Base-by-base conservation (phyloP, 2,329 filamentous ascomycete genomes). In the Hypocrella siamensis region DNA sequence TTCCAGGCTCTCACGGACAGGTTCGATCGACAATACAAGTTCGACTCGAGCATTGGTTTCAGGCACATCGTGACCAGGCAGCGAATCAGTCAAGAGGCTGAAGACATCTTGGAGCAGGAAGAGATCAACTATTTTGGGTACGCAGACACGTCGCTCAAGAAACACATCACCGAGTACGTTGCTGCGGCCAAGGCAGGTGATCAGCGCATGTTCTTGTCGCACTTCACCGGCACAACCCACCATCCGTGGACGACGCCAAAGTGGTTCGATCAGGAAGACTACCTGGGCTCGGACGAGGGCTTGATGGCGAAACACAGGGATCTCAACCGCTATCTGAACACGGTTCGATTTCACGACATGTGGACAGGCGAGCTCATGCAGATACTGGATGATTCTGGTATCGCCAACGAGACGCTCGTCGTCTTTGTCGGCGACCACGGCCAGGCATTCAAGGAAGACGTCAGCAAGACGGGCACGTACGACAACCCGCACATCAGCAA, bases 341-440 rank as follows among this genome's bases (percentile, higher is more conserved):
- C 49, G 0, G 26, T 51, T 2, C 44, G 45, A 4, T 55, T 44
- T 19, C 43, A 44, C 31, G 51, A 54, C 22, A 36, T 35, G 4
- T 54, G 51, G 49, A 35, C 54, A 29, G 45, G 44, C 3, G 38
- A 46, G 27, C 37, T 55, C 17, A 43, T 55, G 34, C 35, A 47
- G 4, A 29, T 53, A 1, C 33, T 53, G 1, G 48, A 54, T 4
- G 42, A 53, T 15, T 40, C 48, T 19, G 48, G 47, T 3, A 40
- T 52, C 4, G 46, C 51, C 4, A 46, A 53, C 25, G 48, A 53
- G 31, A 54, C 51, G 1, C 26, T 54, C n/a, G 39, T 53, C 6
- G 39, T 54, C 3, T 45, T 49, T 9, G 48, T 51, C 6, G 51
- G 51, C 2, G 51, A 54, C n/a, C 51, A 54, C n/a, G 51, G 50